Conservation (phyloP, 2,329 filamentous ascomycete species). For the Cadophora luteo-olivacea region DNA sequence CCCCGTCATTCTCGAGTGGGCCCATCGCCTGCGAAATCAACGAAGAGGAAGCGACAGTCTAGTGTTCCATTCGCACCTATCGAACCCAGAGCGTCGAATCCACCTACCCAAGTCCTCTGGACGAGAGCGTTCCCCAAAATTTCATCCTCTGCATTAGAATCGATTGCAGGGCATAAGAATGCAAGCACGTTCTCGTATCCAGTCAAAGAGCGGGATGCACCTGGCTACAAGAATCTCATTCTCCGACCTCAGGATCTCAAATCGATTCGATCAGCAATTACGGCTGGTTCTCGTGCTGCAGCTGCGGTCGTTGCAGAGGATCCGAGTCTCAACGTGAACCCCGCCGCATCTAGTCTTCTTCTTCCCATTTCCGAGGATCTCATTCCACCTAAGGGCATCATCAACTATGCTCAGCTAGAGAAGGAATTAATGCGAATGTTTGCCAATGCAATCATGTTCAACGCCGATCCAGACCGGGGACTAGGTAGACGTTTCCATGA, state of each 20-base stretch:
- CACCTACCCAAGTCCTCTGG: constrained; percentile 74
- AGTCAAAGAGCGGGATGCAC: constrained; percentile 76
- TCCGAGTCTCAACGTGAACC: constrained; percentile 53
- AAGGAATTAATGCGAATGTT: constrained; percentile 97
- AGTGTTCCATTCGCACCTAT: constrained; percentile 22
- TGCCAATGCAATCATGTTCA: constrained; percentile 98
- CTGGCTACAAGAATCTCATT: constrained; percentile 77
- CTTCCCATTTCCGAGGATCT: constrained; percentile 78
- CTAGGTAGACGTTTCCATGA: constrained; percentile 55
- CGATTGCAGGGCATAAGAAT: constrained; percentile 77
- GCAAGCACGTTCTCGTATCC: constrained; percentile 82
- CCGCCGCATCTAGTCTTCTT: constrained; percentile 58
- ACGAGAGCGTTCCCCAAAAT: constrained; percentile 79
- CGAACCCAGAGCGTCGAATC: constrained; percentile 53
- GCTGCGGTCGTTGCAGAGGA: constrained; percentile 68
- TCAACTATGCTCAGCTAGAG: constrained; percentile 92
- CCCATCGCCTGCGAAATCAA: constrained; percentile 47
- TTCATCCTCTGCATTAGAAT: constrained; percentile 74
- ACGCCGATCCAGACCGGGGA: constrained; percentile 78
- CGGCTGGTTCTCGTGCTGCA: constrained; percentile 72
- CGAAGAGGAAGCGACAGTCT: constrained; percentile 63
- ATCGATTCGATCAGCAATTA: constrained; percentile 76
- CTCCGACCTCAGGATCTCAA: constrained; percentile 80
- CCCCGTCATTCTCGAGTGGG: constrained; percentile 26
- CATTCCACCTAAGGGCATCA: constrained; percentile 84